These are phyloP conservation scores for Lenwebbia sp. DNA, from an alignment of 345 rosid species.

Conservation along the genomic window DNA sequence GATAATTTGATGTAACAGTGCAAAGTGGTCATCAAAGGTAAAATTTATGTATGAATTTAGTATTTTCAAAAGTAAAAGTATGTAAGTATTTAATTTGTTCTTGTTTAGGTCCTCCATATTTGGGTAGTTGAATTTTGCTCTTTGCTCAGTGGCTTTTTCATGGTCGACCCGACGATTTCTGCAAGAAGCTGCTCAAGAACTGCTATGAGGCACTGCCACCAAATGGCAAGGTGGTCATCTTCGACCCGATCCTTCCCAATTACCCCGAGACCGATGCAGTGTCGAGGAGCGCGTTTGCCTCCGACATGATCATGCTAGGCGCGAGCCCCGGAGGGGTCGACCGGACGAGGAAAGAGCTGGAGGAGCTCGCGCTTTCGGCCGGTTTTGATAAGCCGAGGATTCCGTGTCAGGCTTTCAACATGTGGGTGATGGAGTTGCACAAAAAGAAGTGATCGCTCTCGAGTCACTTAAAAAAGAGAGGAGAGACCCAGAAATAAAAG, in stretches of 20 bases:
- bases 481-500: not conserved
- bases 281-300: constrained; percentile 15
- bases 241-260: constrained; percentile 25
- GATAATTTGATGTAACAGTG: not conserved
- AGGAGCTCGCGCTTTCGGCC: constrained; percentile 17
- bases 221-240: constrained; percentile 29
- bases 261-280: constrained; percentile 9
- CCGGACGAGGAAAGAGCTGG: constrained; percentile 25
- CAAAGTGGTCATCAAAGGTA: not conserved
- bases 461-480: not conserved
- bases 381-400: constrained; percentile 12
- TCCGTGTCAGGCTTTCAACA: not conserved
- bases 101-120: not conserved
- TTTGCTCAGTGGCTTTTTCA: constrained; percentile 27
- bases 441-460: not conserved
- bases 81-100: not conserved
- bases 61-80: not conserved
- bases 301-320: constrained; percentile 31
- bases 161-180: constrained; percentile 30
- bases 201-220: constrained; percentile 30
- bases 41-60: not conserved
- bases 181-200: constrained; percentile 28
- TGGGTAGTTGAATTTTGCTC: not conserved
- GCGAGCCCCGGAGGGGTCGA: constrained; percentile 24
- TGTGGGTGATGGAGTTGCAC: not conserved